phyloP scores from a whole-genome alignment of 345 rosid species.

The Eucalyptus guilfoylei region DNA sequence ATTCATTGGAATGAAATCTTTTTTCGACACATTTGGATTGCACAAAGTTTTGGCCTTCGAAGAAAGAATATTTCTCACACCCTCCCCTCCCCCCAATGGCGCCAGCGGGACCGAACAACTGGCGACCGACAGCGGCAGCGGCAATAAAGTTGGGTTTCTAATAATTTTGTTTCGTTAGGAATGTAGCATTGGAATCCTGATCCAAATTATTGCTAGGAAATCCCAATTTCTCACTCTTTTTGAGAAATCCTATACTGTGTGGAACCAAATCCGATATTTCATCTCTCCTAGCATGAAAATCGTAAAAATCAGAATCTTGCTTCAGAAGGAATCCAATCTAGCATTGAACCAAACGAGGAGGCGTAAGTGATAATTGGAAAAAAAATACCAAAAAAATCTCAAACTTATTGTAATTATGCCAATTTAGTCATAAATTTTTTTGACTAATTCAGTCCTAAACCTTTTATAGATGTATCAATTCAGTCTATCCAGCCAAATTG shows the following conservation, averaged over 20 bases:
- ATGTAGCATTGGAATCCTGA: not conserved
- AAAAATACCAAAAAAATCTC: too few species aligned
- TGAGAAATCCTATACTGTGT: not conserved
- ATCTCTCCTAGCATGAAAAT: not conserved
- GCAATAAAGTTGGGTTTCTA: not conserved
- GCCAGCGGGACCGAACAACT: fast-evolving
- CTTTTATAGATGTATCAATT: too few species aligned
- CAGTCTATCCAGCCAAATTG: fast-evolving
- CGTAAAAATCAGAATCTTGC: not conserved
- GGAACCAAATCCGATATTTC: not conserved
- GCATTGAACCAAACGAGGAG: not conserved
- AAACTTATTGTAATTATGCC: fast-evolving
- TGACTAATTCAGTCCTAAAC: fast-evolving
- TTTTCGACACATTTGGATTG: not conserved
- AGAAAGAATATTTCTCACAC: not conserved
- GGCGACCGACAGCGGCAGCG: fast-evolving
- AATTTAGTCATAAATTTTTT: too few species aligned
- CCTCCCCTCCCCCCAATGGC: not conserved
- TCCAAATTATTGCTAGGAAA: not conserved
- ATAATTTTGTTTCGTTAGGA: not conserved
- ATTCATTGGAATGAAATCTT: not conserved
- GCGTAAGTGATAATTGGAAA: not conserved
- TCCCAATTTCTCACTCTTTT: not conserved
- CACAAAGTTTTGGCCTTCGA: not conserved
- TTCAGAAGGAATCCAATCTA: not conserved